These are phyloP conservation scores for Ogataea nonfermentans DNA, from an alignment of 805 yeast genomes.

Conservation along the genomic window DNA sequence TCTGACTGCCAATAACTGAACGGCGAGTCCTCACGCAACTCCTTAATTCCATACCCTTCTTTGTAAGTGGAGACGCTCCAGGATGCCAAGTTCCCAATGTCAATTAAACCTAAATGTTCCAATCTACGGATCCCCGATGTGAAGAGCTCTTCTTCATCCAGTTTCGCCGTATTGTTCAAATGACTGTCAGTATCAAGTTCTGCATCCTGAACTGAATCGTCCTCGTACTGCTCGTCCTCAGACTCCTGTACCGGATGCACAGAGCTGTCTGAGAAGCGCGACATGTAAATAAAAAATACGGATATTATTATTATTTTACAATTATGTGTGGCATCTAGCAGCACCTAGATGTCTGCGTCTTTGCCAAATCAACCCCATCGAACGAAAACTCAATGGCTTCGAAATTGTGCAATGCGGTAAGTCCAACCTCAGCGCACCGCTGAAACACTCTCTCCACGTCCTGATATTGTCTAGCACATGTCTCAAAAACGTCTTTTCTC, in stretches of 20 bases:
- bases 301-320: not conserved
- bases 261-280: constrained; percentile 10
- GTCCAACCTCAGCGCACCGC: constrained; percentile 30
- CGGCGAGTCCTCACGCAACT: constrained; percentile 71
- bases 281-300: constrained; percentile 6
- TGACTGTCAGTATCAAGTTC: constrained; percentile 10
- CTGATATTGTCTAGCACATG: constrained; percentile 27
- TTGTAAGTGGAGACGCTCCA: constrained; percentile 84
- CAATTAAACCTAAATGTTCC: constrained; percentile 60
- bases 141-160: constrained; percentile 22
- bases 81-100: constrained; percentile 75
- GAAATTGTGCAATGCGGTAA: constrained; percentile 15
- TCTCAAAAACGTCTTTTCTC: constrained; percentile 29
- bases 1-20: constrained; percentile 91
- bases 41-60: constrained; percentile 67
- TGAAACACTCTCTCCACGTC: constrained; percentile 30
- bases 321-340: constrained; percentile 1
- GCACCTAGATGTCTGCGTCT: constrained; percentile 6
- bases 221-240: constrained; percentile 15
- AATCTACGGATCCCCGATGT: constrained; percentile 49
- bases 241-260: constrained; percentile 7
- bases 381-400: constrained; percentile 23
- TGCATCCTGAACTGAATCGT: constrained; percentile 11
- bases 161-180: constrained; percentile 12
- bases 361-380: constrained; percentile 27